A percentile compares a stretch with the other conserved stretches of the same genome.
Conservation (phyloP, 1,284 basidiomycete species). For the Apiotrichum akiyoshidainum region DNA sequence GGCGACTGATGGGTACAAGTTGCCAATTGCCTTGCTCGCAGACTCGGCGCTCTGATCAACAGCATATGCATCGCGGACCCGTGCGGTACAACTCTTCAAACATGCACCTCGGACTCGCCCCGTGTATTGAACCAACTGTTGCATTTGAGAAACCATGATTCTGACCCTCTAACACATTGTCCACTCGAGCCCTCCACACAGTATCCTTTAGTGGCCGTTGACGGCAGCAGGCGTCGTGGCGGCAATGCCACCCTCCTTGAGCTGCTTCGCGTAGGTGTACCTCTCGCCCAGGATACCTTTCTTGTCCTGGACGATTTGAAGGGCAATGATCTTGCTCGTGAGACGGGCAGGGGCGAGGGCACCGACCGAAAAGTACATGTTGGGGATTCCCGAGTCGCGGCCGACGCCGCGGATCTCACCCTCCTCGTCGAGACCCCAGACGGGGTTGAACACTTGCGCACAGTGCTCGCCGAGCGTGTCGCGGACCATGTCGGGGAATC, state of each 20-base stretch:
- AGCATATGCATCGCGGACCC: no score
- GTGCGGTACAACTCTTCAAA: no score
- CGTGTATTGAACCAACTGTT: neutral
- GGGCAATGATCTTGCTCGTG: constrained; percentile 60
- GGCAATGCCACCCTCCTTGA: constrained; percentile 11
- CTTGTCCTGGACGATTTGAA: constrained; percentile 63
- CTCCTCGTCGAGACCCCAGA: constrained; percentile 62
- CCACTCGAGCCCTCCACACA: no score
- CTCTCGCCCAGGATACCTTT: constrained; percentile 41
- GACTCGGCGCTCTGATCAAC: no score
- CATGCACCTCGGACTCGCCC: no score
- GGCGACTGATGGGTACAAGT: no score
- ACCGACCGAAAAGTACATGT: constrained; percentile 45
- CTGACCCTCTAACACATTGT: no score
- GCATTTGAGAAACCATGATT: neutral
- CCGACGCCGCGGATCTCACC: constrained; percentile 59
- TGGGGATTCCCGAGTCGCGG: constrained; percentile 56
- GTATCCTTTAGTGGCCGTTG: neutral
- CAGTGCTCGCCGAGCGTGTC: constrained; percentile 57
- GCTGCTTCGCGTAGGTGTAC: constrained; percentile 34
- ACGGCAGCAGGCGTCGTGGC: neutral
- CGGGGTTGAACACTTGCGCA: constrained; percentile 53
- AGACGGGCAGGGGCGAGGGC: constrained; percentile 59
- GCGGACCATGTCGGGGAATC: constrained; percentile 50
- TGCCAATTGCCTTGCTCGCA: no score